Base-by-base conservation (phyloP, 257 asterid species). In the Scutellaria minor region DNA sequence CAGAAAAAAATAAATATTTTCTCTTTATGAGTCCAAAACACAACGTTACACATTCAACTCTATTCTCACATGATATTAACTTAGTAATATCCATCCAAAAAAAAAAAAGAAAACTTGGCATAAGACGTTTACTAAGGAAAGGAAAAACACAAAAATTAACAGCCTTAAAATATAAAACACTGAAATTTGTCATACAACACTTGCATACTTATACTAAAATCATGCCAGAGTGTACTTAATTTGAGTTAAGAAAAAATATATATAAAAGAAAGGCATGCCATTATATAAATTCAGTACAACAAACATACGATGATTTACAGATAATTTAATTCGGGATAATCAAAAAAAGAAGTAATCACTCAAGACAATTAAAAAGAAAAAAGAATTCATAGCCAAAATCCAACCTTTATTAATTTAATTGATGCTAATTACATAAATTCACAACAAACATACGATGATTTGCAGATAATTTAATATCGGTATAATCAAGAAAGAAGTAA, bases 191-290 rank as follows among this genome's bases (percentile, higher is more conserved):
- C 42, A 57, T 5, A 9, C 35, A 15, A 53, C 35, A 53, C 31
- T 53, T 55, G 37, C n/a, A 54, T 2, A 55, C 12, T 5, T 58
- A 1, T 24, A 24, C 27, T 24, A 24, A 24, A 24, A 24, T 24
- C 1, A 24, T 24, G 27, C 9, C 6, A 64, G 31, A 64, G 15
- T 10, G 6, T 47, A 60, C 5, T 14, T 57, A 6, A 27, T 31
- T 5, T 5, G 42, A 62, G 2, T 60, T n/a, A 39, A 37, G 47
- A 11, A 12, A 11, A 12, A 12, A 59, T 27, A 24, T 27, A 27
- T 57, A 13, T 59, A 47, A 35, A 45, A 64, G 45, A 65, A 27
- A 24, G 47, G 48, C 10, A 62, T 18, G 31, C 11, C 67, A 61
- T 15, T 14, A 61, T 27, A 61, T 50, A 65, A 45, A 47, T 35